Evolutionary conservation across 345 rosid genomes (phyloP).

Genomic region (Citrus cavaleriei): DNA sequence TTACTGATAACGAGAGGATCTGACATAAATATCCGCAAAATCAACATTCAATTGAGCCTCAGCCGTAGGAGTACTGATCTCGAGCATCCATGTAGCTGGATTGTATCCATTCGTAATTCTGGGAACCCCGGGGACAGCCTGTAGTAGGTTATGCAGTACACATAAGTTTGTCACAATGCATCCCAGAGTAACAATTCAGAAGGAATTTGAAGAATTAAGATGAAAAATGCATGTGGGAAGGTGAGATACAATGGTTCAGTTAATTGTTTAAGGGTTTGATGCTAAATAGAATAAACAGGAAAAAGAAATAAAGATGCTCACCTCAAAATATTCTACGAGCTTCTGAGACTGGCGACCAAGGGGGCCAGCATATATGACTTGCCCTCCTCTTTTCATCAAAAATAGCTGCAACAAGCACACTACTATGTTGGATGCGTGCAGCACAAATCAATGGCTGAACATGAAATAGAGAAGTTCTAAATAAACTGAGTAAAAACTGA

Average conservation of each 20-base stretch:
- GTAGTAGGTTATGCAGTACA: not conserved
- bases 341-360: conserved; percentile 71
- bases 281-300: not conserved
- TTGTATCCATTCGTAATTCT: conserved; percentile 67
- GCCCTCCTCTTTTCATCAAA: conserved; percentile 94
- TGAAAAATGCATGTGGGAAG: too few relatives aligned
- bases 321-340: conserved; percentile 89
- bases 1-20: conserved; percentile 67
- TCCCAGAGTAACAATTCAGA: not conserved
- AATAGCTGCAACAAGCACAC: conserved; percentile 47
- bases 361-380: conserved; percentile 79
- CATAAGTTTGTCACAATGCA: too few relatives aligned
- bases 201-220: not conserved
- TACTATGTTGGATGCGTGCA: not conserved
- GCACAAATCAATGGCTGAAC: too few relatives aligned
- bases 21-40: conserved; percentile 61
- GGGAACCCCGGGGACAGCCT: conserved; percentile 75
- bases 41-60: conserved; percentile 66
- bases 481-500: not conserved
- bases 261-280: not conserved
- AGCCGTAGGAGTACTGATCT: conserved; percentile 53
- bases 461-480: not conserved
- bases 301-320: conserved; percentile 6
- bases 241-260: not conserved
- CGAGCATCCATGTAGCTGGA: conserved; percentile 98